A percentile compares a stretch with the other conserved stretches of the same genome.
Evolutionary conservation across 169 alveolate genomes (phyloP).

Genomic region (Babesia ovis): DNA sequence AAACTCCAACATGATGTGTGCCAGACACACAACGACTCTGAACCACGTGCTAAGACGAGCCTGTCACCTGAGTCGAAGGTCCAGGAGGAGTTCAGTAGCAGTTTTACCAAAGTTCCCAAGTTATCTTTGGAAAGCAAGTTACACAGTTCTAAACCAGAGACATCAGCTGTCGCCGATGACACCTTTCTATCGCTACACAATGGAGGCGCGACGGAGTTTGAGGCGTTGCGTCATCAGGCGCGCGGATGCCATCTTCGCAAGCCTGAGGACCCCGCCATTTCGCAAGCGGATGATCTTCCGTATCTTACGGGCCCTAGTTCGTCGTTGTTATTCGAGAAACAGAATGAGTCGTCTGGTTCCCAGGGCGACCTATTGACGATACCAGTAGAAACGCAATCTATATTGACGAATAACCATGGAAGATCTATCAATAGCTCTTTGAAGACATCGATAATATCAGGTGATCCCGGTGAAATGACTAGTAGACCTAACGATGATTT

Average conservation of each 20-base stretch:
- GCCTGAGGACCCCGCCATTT: background rate
- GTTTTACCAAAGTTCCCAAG: conserved; percentile 9
- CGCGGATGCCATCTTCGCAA: conserved; percentile 35
- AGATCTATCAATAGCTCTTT: background rate
- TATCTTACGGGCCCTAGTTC: conserved; percentile 1
- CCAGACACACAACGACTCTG: background rate
- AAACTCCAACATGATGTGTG: background rate
- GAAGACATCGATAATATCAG: background rate
- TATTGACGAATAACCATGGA: no score
- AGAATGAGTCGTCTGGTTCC: background rate
- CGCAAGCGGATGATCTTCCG: conserved; percentile 18
- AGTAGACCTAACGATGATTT: background rate
- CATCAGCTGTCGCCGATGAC: conserved; percentile 4
- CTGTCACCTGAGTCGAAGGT: conserved; percentile 8
- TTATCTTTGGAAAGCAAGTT: background rate
- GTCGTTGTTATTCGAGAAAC: background rate
- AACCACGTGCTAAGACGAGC: background rate
- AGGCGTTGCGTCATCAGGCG: conserved; percentile 26
- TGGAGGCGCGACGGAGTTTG: conserved; percentile 50
- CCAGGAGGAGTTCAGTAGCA: background rate
- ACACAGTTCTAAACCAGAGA: background rate
- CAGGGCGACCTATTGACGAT: background rate
- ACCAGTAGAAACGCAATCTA: background rate
- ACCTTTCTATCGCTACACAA: conserved; percentile 40
- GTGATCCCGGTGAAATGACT: background rate